phyloP scores from a whole-genome alignment of 2,329 filamentous ascomycete genomes.

The Trichophyton schoenleinii region DNA sequence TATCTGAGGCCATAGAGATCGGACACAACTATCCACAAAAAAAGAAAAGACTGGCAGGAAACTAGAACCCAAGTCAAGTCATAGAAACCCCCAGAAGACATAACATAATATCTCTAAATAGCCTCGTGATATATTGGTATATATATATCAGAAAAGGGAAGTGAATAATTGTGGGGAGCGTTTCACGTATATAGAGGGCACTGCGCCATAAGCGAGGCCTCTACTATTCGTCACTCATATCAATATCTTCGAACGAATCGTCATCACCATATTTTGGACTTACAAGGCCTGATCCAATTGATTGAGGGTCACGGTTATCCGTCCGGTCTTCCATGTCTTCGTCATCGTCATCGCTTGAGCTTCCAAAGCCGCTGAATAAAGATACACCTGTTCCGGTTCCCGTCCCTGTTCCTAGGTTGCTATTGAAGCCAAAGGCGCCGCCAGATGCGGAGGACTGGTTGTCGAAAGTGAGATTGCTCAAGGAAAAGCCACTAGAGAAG shows the following conservation, averaged over 20 bases:
- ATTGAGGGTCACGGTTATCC: constrained; percentile 50
- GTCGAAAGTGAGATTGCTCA: constrained; percentile 51
- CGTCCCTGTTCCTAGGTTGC: neutral
- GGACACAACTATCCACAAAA: neutral
- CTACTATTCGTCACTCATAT: constrained; percentile 46
- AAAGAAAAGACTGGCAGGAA: neutral
- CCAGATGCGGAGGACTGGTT: constrained; percentile 55
- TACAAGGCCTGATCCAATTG: constrained; percentile 28
- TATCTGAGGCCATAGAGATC: neutral
- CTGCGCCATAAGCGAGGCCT: neutral
- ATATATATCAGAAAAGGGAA: constrained; percentile 12
- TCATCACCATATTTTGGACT: constrained; percentile 56
- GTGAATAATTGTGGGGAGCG: neutral
- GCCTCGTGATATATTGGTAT: neutral
- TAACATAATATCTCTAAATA: neutral
- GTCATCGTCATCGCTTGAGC: constrained; percentile 90
- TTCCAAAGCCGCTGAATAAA: constrained; percentile 80
- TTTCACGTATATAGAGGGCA: neutral
- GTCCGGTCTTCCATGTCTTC: constrained; percentile 62
- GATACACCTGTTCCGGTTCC: constrained; percentile 47
- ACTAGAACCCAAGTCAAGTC: neutral
- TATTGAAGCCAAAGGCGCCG: constrained; percentile 53
- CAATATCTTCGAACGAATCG: constrained; percentile 48
- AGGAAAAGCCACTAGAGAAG: constrained; percentile 29
- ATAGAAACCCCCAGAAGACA: neutral